phyloP scores from a whole-genome alignment of 306 rosid genomes.

The Cicer cuneatum region DNA sequence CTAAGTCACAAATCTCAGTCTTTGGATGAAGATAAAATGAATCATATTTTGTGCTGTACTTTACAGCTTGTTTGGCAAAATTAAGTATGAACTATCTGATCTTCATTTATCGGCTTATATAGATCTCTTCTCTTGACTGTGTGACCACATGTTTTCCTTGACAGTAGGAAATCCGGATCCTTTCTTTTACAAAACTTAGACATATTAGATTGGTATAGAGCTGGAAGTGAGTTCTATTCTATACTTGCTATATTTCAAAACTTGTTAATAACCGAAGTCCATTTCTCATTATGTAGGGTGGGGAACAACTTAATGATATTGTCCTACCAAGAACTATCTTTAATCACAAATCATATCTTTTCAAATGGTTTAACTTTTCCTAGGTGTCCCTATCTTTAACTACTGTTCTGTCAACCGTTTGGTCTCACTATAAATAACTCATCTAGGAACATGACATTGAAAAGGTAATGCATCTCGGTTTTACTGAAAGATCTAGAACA shows the following conservation, averaged over 20 bases:
- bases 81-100: background rate
- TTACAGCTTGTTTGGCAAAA: background rate
- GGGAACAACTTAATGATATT: background rate
- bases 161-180: background rate
- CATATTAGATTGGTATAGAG: background rate
- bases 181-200: too few species aligned
- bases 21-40: background rate
- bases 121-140: background rate
- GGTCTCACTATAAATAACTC: background rate
- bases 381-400: background rate
- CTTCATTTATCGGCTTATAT: background rate
- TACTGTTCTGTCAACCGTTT: background rate
- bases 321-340: slow-evolving; percentile 16
- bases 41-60: background rate
- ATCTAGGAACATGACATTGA: background rate
- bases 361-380: background rate
- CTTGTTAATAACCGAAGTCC: background rate
- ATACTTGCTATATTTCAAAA: background rate
- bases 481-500: background rate
- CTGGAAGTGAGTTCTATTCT: background rate
- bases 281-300: background rate
- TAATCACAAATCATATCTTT: background rate
- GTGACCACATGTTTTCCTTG: background rate
- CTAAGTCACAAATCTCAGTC: background rate
- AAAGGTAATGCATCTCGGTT: background rate